Conservation (phyloP, 768 basidiomycete species). For the Suillus tomentosus region DNA sequence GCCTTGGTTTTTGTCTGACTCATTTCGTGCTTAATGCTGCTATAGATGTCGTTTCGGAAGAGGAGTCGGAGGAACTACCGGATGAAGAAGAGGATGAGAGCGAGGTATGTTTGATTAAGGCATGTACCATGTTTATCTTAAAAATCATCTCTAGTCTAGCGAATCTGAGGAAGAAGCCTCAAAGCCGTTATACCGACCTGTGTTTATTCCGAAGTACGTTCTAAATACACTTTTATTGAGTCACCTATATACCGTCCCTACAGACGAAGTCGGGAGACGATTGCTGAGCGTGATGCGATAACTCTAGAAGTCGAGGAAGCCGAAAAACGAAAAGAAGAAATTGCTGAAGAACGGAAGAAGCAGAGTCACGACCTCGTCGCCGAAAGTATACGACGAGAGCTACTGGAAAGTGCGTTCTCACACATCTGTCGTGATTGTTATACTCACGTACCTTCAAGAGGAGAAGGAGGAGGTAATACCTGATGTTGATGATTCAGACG, state of each 20-base stretch:
- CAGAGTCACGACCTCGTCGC: slow-evolving; percentile 93
- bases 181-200: slow-evolving; percentile 82
- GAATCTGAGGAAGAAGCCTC: slow-evolving; percentile 81
- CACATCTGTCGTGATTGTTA: slow-evolving; percentile 5
- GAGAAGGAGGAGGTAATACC: slow-evolving; percentile 83
- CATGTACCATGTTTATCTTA: slow-evolving; percentile 13
- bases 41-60: slow-evolving; percentile 32
- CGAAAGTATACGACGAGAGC: slow-evolving; percentile 88
- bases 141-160: slow-evolving; percentile 60
- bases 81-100: slow-evolving; percentile 33
- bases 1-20: slow-evolving; percentile 23
- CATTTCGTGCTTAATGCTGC: slow-evolving; percentile 13
- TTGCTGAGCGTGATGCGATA: slow-evolving; percentile 67
- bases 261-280: slow-evolving; percentile 77
- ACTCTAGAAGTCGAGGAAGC: slow-evolving; percentile 78
- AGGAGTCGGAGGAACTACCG: slow-evolving; percentile 45
- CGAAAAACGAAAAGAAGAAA: slow-evolving; percentile 64
- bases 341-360: slow-evolving; percentile 80
- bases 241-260: slow-evolving; percentile 11
- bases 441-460: slow-evolving; percentile 48
- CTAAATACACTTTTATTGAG: background rate
- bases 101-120: slow-evolving; percentile 42
- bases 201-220: slow-evolving; percentile 91
- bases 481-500: slow-evolving; percentile 95
- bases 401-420: slow-evolving; percentile 78